Evolutionary conservation across 2,329 filamentous ascomycete species (phyloP), one percentile per base, ranked within the genome.

Genomic region (Sporothrix pallida): DNA sequence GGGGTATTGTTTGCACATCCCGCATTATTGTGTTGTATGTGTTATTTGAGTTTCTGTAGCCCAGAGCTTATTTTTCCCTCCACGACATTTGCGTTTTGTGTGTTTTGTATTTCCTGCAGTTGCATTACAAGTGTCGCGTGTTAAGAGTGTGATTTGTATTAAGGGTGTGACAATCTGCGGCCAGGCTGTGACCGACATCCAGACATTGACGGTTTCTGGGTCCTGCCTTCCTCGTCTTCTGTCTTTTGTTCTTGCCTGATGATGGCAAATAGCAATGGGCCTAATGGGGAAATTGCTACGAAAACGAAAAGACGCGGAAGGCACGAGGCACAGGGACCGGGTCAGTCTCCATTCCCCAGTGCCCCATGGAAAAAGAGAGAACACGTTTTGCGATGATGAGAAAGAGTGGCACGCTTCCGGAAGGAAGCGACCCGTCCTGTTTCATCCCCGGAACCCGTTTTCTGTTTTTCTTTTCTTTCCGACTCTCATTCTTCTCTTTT

Each of bases 351-450:
- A 46, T 23, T 69, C 23, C 15, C 65, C 31, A 37, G 31, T 37
- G 31, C 31, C 31, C 31, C n/a, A 20, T 58, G 56, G 23, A 60
- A 17, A 2, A 23, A 37, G 58, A 31, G 44, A 60, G 58, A 63
- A 65, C 42, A 46, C 62, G 62, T 17, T 67, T 26, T 67, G 42
- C 62, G 42, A 67, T 26, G 17, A 44, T 37, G 37, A 48, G 31
- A 70, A 37, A 50, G 69, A 46, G 69, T 60, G 69, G 69, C 42
- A 50, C 54, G 56, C 17, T 20, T 37, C 20, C 69, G 69, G 69
- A n/a, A 62, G 20, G 69, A 62, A 71, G 54, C 69, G 69, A 46
- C 17, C 69, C 69, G 42, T 48, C 62, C 20, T 67, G 69, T 71
- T 71, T 50, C 54, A 62, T 31, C 20, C 37, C 37, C 68, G n/a